Conservation (phyloP, 495 filamentous ascomycete genomes). For the Annulohypoxylon maeteangense region DNA sequence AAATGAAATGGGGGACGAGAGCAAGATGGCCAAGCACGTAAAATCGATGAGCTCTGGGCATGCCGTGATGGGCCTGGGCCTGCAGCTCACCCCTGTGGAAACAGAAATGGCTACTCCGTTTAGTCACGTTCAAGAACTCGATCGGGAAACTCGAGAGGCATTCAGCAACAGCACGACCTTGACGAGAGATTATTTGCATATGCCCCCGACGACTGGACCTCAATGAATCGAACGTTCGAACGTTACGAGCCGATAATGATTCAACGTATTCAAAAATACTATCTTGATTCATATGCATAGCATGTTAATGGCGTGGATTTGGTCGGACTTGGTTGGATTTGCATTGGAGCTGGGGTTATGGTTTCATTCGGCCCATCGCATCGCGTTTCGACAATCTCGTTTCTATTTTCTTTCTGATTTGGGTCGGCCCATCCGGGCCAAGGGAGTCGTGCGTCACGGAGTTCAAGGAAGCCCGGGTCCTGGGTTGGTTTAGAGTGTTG, state of each 20-base stretch:
- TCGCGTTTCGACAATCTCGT: slow-evolving; percentile 26
- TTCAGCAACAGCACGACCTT: slow-evolving; percentile 26
- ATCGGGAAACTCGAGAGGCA: slow-evolving; percentile 28
- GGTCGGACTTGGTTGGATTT: slow-evolving; percentile 32
- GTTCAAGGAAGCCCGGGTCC: slow-evolving; percentile 29
- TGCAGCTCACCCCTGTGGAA: slow-evolving; percentile 55
- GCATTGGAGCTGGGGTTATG: slow-evolving; percentile 24
- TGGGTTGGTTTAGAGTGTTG: slow-evolving; percentile 35
- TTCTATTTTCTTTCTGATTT: slow-evolving; percentile 1
- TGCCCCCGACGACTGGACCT: slow-evolving; percentile 11
- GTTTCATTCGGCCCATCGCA: slow-evolving; percentile 34
- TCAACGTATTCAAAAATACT: slow-evolving; percentile 14
- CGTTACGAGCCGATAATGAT: slow-evolving; percentile 20
- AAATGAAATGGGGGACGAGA: slow-evolving; percentile 33
- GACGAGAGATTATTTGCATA: slow-evolving; percentile 31
- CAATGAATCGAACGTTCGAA: slow-evolving; percentile 30
- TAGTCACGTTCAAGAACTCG: slow-evolving; percentile 18
- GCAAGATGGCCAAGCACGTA: slow-evolving; percentile 45
- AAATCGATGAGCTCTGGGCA: slow-evolving; percentile 54
- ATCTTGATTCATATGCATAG: slow-evolving; percentile 28
- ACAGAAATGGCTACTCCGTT: slow-evolving; percentile 44
- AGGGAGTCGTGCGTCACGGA: slow-evolving; percentile 31
- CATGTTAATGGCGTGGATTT: slow-evolving; percentile 31
- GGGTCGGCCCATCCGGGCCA: slow-evolving; percentile 39
- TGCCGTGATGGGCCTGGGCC: slow-evolving; percentile 50